Conservation (phyloP, 768 basidiomycete genomes). For the Phlebiopsis gigantea region DNA sequence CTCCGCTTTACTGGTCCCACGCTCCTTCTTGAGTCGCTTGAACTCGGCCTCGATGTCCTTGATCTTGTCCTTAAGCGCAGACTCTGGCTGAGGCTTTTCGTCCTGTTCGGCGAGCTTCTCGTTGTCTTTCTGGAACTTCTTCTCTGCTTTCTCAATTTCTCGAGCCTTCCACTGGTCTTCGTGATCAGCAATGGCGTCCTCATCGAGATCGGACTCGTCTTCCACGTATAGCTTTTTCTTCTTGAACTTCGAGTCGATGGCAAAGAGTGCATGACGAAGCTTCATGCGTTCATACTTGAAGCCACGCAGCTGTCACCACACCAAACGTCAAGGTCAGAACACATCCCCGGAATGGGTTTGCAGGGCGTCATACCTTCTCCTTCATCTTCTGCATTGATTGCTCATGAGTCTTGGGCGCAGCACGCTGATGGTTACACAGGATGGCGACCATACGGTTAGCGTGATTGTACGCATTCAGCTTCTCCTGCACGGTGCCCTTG, state of each 20-base stretch:
- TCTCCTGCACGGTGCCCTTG: conserved; percentile 83
- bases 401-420: conserved; percentile 87
- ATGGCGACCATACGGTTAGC: conserved; percentile 97
- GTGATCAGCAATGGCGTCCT: conserved; percentile 80
- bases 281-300: conserved; percentile 99
- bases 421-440: conserved; percentile 97
- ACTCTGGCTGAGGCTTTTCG: conserved; percentile 49
- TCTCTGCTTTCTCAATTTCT: conserved; percentile 85
- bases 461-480: conserved; percentile 93
- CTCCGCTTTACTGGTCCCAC: conserved; percentile 65
- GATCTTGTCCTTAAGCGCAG: conserved; percentile 64
- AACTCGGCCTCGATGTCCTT: conserved; percentile 73
- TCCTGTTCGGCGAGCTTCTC: conserved; percentile 77
- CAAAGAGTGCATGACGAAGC: conserved; percentile 82
- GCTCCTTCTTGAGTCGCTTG: conserved; percentile 69
- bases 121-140: conserved; percentile 94
- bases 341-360: conserved; percentile 12
- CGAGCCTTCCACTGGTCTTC: conserved; percentile 74
- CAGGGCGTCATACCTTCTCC: conserved; percentile 81
- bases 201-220: conserved; percentile 91
- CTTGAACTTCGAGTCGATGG: conserved; percentile 71
- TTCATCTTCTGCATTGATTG: conserved; percentile 93
- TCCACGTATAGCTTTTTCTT: conserved; percentile 73
- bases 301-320: conserved; percentile 58
- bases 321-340: background rate